phyloP scores from a whole-genome alignment of 129 eudicot species.

The Escallonia herrerae region DNA sequence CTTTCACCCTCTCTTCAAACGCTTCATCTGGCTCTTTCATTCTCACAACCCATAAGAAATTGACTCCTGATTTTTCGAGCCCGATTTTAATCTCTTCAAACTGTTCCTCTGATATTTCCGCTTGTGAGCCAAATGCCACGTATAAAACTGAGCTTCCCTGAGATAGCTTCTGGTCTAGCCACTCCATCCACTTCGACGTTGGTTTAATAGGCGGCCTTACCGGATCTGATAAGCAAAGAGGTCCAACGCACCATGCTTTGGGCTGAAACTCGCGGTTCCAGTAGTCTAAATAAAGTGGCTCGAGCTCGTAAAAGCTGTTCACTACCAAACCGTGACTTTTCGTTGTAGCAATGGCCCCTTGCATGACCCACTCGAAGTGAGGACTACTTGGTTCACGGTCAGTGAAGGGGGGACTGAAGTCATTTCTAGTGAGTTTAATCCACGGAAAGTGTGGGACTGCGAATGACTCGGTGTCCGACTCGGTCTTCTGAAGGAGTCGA shows the following conservation, averaged over 20 bases:
- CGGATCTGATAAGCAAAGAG: conserved; percentile 33
- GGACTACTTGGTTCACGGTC: conserved; percentile 25
- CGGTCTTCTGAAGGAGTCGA: conserved; percentile 8
- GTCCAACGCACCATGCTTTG: conserved; percentile 34
- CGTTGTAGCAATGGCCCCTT: conserved; percentile 6
- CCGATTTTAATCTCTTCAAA: conserved; percentile 22
- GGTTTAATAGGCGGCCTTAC: neutral
- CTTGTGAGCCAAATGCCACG: conserved; percentile 51
- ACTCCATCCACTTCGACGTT: conserved; percentile 20
- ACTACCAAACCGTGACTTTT: conserved; percentile 30
- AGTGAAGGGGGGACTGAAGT: conserved; percentile 24
- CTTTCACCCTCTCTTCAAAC: conserved; percentile 32
- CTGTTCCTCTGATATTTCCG: conserved; percentile 27
- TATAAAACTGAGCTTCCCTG: conserved; percentile 25
- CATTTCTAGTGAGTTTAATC: conserved; percentile 49
- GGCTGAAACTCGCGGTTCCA: conserved; percentile 8
- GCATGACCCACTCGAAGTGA: conserved; percentile 17
- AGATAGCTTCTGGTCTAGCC: conserved; percentile 33
- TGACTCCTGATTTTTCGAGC: conserved; percentile 28
- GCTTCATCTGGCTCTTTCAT: conserved; percentile 16
- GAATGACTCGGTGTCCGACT: conserved; percentile 42
- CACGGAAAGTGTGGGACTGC: conserved; percentile 36
- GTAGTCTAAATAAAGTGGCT: conserved; percentile 18
- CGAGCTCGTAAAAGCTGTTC: conserved; percentile 45
- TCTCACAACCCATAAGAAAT: conserved; percentile 43